These are phyloP conservation scores for Saprolegnia diclina DNA, from an alignment of 352 stramenopile species.

Conservation along the genomic window DNA sequence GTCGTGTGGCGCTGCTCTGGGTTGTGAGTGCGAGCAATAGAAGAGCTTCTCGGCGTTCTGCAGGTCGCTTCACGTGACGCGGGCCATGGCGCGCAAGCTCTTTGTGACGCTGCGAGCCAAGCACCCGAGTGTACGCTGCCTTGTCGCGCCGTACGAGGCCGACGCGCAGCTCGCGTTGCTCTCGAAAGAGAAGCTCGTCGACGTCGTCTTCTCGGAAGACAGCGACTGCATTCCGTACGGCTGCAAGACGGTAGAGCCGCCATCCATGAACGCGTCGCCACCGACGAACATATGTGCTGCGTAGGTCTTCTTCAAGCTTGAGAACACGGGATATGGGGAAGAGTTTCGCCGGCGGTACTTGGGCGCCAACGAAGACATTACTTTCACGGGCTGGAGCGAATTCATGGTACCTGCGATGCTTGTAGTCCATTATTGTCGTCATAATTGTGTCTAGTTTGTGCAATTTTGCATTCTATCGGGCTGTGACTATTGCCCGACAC, in stretches of 20 bases:
- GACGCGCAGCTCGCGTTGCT: conserved; percentile 96
- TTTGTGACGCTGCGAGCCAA: conserved; percentile 54
- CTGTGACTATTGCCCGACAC: conserved; percentile 83
- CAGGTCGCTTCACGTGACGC: conserved; percentile 58
- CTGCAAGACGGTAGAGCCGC: conserved; percentile 72
- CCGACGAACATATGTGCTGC: background rate
- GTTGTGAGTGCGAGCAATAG: no score
- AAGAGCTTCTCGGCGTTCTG: conserved; percentile 35
- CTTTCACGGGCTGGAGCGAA: conserved; percentile 79
- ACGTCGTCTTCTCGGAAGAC: conserved; percentile 96
- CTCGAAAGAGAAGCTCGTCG: conserved; percentile 76
- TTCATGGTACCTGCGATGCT: conserved; percentile 54
- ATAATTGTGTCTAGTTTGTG: conserved; percentile 45
- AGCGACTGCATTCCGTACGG: conserved; percentile 94
- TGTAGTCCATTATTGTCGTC: no score
- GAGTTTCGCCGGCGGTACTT: conserved; percentile 82
- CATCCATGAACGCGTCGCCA: background rate
- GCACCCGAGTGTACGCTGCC: conserved; percentile 67
- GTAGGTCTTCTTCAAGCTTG: conserved; percentile 93
- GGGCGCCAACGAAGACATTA: conserved; percentile 71
- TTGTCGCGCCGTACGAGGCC: conserved; percentile 96
- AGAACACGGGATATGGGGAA: conserved; percentile 73
- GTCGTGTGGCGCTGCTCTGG: no score
- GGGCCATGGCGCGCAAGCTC: conserved; percentile 68
- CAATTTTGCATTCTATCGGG: conserved; percentile 81